phyloP scores from a whole-genome alignment of 495 filamentous ascomycete species.

The Cercophora newfieldiana region DNA sequence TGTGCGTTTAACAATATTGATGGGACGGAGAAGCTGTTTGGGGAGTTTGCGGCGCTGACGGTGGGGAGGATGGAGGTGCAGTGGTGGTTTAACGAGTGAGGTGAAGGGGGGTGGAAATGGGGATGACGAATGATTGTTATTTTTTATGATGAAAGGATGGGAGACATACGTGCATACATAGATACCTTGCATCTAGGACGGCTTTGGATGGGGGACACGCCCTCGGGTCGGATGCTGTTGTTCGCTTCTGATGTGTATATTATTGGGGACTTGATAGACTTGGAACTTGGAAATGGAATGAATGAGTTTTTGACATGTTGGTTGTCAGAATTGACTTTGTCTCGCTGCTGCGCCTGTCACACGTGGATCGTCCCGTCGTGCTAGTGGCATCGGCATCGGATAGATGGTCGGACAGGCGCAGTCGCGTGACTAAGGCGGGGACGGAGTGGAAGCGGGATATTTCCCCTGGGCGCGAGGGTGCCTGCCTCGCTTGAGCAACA shows the following conservation, averaged over 20 bases:
- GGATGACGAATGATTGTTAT: too few species aligned
- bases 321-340: background rate
- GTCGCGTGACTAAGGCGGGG: background rate
- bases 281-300: background rate
- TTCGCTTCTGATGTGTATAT: background rate
- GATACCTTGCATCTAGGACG: background rate
- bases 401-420: background rate
- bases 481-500: background rate
- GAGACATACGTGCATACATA: background rate
- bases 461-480: too few species aligned
- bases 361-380: background rate
- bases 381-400: background rate
- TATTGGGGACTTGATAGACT: background rate
- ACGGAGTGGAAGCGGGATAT: too few species aligned
- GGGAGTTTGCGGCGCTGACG: conserved; percentile 36
- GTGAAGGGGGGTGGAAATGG: background rate
- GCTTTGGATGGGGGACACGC: background rate
- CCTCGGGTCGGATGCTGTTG: background rate
- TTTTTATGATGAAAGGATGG: background rate
- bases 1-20: conserved; percentile 53
- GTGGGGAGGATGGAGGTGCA: conserved; percentile 37
- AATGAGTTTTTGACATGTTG: background rate
- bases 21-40: conserved; percentile 48
- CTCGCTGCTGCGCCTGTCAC: background rate
- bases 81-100: conserved; percentile 46